Conservation (phyloP, 1,284 basidiomycete species). For the Apiotrichum brassicae region DNA sequence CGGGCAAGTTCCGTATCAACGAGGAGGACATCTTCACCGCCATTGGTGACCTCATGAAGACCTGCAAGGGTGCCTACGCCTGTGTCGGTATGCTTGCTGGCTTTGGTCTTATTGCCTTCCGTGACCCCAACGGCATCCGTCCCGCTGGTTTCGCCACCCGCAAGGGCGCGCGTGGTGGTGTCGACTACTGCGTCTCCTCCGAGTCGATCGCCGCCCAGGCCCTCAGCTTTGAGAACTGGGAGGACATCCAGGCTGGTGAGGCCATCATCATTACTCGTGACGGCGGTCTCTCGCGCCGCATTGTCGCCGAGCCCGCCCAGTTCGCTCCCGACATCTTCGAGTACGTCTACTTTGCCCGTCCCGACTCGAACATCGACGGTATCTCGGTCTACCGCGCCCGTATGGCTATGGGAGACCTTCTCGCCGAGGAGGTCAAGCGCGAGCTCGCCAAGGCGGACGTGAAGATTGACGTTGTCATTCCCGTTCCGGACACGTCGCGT, state of each 20-base stretch:
- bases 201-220: slow-evolving; percentile 97
- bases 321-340: slow-evolving; percentile 99
- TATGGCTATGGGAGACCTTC: slow-evolving; percentile 98
- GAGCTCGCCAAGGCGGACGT: slow-evolving; percentile 66
- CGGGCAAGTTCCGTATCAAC: slow-evolving; percentile 97
- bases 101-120: slow-evolving; percentile 96
- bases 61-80: slow-evolving; percentile 88
- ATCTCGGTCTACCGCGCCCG: slow-evolving; percentile 94
- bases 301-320: slow-evolving; percentile 61
- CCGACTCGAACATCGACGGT: slow-evolving; percentile 95
- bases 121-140: slow-evolving; percentile 98
- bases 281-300: slow-evolving; percentile 60
- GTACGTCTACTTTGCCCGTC: slow-evolving; percentile 97
- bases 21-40: slow-evolving; percentile 99
- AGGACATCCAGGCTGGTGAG: slow-evolving; percentile 89
- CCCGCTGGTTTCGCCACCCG: slow-evolving; percentile 78
- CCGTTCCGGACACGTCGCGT: slow-evolving; percentile 93
- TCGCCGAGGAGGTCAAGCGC: slow-evolving; percentile 78
- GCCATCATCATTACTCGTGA: slow-evolving; percentile 89
- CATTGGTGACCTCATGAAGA: slow-evolving; percentile 78
- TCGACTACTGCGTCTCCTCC: slow-evolving; percentile 86
- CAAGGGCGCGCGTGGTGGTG: slow-evolving; percentile 49
- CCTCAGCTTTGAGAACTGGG: slow-evolving; percentile 82
- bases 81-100: slow-evolving; percentile 98
- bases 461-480: slow-evolving; percentile 89